phyloP scores from a whole-genome alignment of 2,329 filamentous ascomycete genomes.

The Cladobotryum mycophilum region DNA sequence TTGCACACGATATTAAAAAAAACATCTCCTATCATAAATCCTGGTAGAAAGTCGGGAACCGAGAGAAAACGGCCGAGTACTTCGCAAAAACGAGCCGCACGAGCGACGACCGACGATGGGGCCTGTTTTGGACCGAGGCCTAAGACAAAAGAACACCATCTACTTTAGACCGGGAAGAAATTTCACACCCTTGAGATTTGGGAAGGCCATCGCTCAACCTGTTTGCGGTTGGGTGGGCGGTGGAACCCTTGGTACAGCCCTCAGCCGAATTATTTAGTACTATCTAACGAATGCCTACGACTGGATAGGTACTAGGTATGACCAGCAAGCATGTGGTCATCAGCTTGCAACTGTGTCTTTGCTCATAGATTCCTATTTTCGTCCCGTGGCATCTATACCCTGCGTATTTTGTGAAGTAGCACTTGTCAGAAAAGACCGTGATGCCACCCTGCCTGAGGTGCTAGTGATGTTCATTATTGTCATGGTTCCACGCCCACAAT shows the following conservation, averaged over 20 bases:
- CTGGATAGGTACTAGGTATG: no score
- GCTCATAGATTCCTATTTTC: no score
- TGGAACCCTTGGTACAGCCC: not conserved
- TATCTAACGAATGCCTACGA: no score
- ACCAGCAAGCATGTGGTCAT: no score
- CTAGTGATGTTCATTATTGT: no score
- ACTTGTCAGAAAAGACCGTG: no score
- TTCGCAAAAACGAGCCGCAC: constrained; percentile 11
- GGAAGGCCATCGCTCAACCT: not conserved
- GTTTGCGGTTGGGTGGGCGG: not conserved
- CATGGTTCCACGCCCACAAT: no score
- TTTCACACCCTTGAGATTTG: not conserved
- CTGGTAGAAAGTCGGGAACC: not conserved
- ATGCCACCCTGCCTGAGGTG: no score
- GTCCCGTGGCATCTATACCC: no score
- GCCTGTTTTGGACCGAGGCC: constrained; percentile 5
- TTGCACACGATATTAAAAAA: no score
- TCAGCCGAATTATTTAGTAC: not conserved
- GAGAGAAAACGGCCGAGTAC: constrained; percentile 7
- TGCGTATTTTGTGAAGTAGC: no score
- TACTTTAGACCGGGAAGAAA: not conserved
- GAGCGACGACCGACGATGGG: constrained; percentile 7
- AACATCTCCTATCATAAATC: not conserved
- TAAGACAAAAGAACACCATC: not conserved
- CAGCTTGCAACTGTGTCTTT: no score